Evolutionary conservation across 2,329 filamentous ascomycete species (phyloP), one percentile per base, ranked within the genome.

Genomic region (Penicillium occitanis): DNA sequence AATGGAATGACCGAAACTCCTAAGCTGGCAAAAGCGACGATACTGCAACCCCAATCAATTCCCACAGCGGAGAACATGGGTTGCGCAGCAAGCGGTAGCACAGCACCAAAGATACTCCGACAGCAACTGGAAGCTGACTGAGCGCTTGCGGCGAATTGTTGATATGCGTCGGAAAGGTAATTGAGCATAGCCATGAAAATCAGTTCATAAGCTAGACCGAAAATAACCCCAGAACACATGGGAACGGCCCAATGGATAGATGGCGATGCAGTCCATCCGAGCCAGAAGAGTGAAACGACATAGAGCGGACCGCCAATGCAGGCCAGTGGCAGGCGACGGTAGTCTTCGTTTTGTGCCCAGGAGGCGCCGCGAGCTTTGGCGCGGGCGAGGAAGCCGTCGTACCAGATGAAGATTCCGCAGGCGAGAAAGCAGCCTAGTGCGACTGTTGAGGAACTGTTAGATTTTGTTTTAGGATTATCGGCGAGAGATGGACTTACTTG

Each of bases 111-210:
- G 1, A 86, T 72, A 14, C 82, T 85, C 13, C 86, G 81, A 10
- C 78, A 81, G 66, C 81, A 83, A 51, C 81, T 84, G 2, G 84
- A 78, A 1, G 85, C 84, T 0, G 85, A 85, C 67, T 85, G 83
- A 2, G 84, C 85, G 19, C 82, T 85, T 0, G 86, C 85, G 0
- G 88, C 86, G 69, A 85, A 88, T n/a, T 87, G 83, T 71, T 89
- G 86, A 73, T 91, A 91, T 6, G 88, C 87, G 71, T 90, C 88
- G 55, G 84, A 86, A 22, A 89, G 79, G 71, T 89, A 90, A 73
- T 89, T 89, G 28, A 90, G 75, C 67, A 88, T 81, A 1, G 87
- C 85, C 80, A 89, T 87, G 75, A 90, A 89, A 62, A 90, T 87
- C 17, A 89, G 61, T 33, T 78, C 78, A 69, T 86, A 89, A 5